These are phyloP conservation scores for Backusella sp. DNA, from an alignment of 192 early-diverging fungal species.

Conservation along the genomic window DNA sequence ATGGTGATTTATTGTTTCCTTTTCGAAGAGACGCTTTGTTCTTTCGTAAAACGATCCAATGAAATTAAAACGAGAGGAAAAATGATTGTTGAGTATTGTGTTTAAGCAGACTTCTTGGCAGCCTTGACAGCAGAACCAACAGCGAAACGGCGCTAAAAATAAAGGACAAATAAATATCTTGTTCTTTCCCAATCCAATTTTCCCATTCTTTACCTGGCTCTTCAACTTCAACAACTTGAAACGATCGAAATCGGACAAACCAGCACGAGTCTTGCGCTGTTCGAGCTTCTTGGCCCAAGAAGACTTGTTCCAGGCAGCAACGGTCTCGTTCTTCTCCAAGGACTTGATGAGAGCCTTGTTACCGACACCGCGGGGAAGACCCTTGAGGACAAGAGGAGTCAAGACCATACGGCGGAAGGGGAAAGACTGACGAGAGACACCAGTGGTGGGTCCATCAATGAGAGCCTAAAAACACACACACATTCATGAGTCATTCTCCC, in stretches of 20 bases:
- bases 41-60: conserved; percentile 3
- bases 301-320: conserved; percentile 83
- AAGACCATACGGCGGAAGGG: conserved; percentile 90
- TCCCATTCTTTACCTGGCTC: conserved; percentile 62
- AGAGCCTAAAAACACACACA: conserved; percentile 51
- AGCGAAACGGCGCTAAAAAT: conserved; percentile 25
- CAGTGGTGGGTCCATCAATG: conserved; percentile 96
- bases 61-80: neutral
- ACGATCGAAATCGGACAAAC: conserved; percentile 92
- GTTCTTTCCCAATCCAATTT: too few species aligned
- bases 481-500: neutral
- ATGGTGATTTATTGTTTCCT: conserved; percentile 7
- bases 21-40: neutral
- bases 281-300: conserved; percentile 97
- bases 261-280: conserved; percentile 73
- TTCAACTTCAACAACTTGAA: conserved; percentile 96
- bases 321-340: conserved; percentile 84
- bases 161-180: too few species aligned
- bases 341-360: conserved; percentile 74
- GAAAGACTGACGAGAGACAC: conserved; percentile 84
- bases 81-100: conserved; percentile 2
- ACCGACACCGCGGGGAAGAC: conserved; percentile 81
- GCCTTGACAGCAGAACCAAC: conserved; percentile 26
- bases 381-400: conserved; percentile 85
- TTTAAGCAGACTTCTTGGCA: conserved; percentile 38